These are phyloP conservation scores for Aurinia saxatilis DNA, from an alignment of 345 rosid genomes.

Conservation along the genomic window DNA sequence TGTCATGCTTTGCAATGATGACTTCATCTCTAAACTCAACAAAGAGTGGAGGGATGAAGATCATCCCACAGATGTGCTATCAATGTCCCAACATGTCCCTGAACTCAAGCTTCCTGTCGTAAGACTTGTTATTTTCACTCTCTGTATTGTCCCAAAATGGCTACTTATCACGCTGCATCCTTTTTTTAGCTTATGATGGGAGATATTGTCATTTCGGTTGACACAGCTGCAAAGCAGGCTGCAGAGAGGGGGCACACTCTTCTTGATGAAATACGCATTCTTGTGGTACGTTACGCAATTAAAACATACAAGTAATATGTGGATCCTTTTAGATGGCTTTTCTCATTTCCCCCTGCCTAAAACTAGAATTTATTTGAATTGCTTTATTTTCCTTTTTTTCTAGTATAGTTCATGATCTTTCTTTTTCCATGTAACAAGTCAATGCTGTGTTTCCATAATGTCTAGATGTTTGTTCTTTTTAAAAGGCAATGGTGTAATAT, in stretches of 20 bases:
- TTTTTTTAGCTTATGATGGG: conserved; percentile 88
- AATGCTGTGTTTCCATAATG: background rate
- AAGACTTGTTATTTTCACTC: conserved; percentile 16
- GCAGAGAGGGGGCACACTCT: conserved; percentile 85
- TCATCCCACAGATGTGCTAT: conserved; percentile 92
- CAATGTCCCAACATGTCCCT: conserved; percentile 83
- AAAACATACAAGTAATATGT: background rate
- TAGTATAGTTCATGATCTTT: background rate
- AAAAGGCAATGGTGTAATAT: background rate
- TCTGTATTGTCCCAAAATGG: background rate
- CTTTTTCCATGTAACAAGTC: background rate
- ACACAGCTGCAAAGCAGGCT: conserved; percentile 90
- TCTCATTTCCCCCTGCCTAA: background rate
- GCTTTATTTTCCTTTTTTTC: background rate
- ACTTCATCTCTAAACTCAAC: conserved; percentile 74
- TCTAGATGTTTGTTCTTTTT: background rate
- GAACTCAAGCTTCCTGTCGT: conserved; percentile 77
- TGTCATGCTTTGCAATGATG: conserved; percentile 76
- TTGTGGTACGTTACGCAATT: conserved; percentile 50
- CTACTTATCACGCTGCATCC: background rate
- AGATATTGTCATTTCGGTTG: conserved; percentile 85
- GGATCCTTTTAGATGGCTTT: background rate
- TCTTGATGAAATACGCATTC: conserved; percentile 88
- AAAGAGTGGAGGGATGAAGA: conserved; percentile 97
- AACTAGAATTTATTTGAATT: background rate